Percentiles rank a stretch among this genome's conserved stretches.
These are phyloP conservation scores for Hyaloscypha finlandica DNA, from an alignment of 495 filamentous ascomycete species.

Conservation along the genomic window DNA sequence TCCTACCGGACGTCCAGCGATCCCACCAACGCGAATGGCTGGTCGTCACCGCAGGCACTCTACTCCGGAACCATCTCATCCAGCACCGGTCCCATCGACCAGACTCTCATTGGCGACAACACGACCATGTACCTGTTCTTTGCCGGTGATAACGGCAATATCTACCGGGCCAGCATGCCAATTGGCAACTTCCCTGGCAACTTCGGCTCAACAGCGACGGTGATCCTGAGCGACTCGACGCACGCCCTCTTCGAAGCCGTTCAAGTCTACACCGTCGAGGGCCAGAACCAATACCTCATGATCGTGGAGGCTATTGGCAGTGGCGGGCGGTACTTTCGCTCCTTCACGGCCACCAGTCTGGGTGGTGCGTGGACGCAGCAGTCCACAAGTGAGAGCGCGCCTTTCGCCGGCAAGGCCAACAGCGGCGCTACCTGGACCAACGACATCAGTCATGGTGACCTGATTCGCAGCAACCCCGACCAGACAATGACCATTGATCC, in stretches of 20 bases:
- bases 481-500: conserved; percentile 58
- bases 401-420: conserved; percentile 65
- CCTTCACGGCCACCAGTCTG: conserved; percentile 57
- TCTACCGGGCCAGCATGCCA: conserved; percentile 62
- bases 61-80: conserved; percentile 56
- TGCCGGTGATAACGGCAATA: conserved; percentile 63
- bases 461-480: conserved; percentile 54
- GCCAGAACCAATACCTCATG: conserved; percentile 58
- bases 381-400: conserved; percentile 49
- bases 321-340: conserved; percentile 64
- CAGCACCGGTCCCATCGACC: conserved; percentile 56
- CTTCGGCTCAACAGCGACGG: conserved; percentile 52
- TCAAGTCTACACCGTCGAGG: conserved; percentile 60
- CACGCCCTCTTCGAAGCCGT: conserved; percentile 66
- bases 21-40: conserved; percentile 56
- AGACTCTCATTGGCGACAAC: conserved; percentile 60
- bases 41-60: conserved; percentile 54
- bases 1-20: conserved; percentile 59
- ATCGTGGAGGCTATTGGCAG: conserved; percentile 62
- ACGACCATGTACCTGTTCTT: conserved; percentile 66
- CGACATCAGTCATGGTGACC: conserved; percentile 64
- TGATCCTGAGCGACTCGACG: conserved; percentile 50
- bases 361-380: conserved; percentile 55
- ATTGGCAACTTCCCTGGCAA: conserved; percentile 58
- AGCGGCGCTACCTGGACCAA: conserved; percentile 63